phyloP scores from a whole-genome alignment of 2,329 filamentous ascomycete genomes.

The Xylariales sp. region DNA sequence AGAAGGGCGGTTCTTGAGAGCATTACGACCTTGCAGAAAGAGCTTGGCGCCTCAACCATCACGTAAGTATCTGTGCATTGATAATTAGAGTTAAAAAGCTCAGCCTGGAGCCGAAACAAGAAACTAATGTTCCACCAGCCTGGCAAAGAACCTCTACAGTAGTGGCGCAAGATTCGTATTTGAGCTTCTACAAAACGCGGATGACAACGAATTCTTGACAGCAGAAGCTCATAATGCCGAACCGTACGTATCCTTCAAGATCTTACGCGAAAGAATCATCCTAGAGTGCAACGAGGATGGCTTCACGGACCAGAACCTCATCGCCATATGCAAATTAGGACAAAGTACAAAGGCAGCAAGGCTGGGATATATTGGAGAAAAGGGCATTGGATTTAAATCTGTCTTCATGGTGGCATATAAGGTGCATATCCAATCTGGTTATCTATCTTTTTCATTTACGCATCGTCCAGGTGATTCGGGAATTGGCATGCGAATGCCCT shows the following conservation, averaged over 20 bases:
- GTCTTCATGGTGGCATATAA: constrained; percentile 42
- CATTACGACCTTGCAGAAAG: no score
- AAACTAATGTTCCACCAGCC: no score
- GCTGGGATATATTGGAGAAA: constrained; percentile 43
- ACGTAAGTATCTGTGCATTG: no score
- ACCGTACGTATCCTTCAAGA: constrained; percentile 29
- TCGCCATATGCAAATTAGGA: constrained; percentile 40
- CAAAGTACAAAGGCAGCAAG: constrained; percentile 38
- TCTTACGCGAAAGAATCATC: constrained; percentile 31
- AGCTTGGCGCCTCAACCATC: no score
- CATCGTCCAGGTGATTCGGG: constrained; percentile 35
- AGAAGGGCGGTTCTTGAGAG: no score
- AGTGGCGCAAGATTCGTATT: constrained; percentile 43
- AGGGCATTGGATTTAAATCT: constrained; percentile 48
- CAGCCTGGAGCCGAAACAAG: no score
- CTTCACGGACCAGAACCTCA: constrained; percentile 35
- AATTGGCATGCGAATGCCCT: constrained; percentile 45
- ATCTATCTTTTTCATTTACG: constrained; percentile 39
- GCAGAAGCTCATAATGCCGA: constrained; percentile 10
- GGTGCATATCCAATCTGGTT: constrained; percentile 38
- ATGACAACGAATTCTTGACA: constrained; percentile 40
- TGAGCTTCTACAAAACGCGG: constrained; percentile 51
- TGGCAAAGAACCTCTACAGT: constrained; percentile 36
- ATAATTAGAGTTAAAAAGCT: no score
- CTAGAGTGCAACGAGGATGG: constrained; percentile 48